Percentiles rank a stretch among this genome's conserved stretches.
These are phyloP conservation scores for Carex arenaria DNA, from an alignment of 202 grass and related monocot species.

Conservation along the genomic window DNA sequence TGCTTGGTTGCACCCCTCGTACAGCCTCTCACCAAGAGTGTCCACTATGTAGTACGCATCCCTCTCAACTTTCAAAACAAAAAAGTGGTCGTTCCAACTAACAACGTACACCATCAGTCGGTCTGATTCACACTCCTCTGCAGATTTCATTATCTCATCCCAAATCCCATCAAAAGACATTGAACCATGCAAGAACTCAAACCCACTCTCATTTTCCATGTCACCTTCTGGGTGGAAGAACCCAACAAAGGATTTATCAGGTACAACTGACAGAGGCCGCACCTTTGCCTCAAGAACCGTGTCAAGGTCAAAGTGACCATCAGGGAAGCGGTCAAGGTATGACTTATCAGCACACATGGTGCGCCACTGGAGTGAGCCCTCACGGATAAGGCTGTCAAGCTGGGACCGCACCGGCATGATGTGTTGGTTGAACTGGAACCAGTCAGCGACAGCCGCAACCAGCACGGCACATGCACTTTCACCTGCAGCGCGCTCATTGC, in stretches of 20 bases:
- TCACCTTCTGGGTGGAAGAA: constrained; percentile 93
- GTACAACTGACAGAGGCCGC: constrained; percentile 55
- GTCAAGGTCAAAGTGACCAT: constrained; percentile 98
- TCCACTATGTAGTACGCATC: constrained; percentile 83
- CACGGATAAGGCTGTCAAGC: constrained; percentile 82
- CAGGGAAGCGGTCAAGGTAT: constrained; percentile 62
- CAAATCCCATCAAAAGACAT: constrained; percentile 98
- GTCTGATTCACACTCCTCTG: constrained; percentile 26
- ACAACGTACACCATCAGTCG: constrained; percentile 70
- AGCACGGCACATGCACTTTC: constrained; percentile 94
- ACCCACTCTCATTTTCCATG: constrained; percentile 31
- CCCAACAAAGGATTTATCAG: constrained; percentile 74
- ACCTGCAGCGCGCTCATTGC: constrained; percentile 74
- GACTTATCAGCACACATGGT: constrained; percentile 71
- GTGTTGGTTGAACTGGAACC: constrained; percentile 69
- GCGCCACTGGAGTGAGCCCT: constrained; percentile 89
- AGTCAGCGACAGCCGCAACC: constrained; percentile 79
- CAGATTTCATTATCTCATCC: constrained; percentile 75
- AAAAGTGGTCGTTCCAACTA: constrained; percentile 98
- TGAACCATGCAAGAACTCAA: constrained; percentile 70
- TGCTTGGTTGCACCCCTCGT: constrained; percentile 80
- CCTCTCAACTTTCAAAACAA: constrained; percentile 71
- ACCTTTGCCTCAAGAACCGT: constrained; percentile 85
- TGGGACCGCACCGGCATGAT: constrained; percentile 94
- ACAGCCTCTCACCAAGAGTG: constrained; percentile 90